Evolutionary conservation across 805 yeast species (phyloP).

Genomic region (Candida incommunis): DNA sequence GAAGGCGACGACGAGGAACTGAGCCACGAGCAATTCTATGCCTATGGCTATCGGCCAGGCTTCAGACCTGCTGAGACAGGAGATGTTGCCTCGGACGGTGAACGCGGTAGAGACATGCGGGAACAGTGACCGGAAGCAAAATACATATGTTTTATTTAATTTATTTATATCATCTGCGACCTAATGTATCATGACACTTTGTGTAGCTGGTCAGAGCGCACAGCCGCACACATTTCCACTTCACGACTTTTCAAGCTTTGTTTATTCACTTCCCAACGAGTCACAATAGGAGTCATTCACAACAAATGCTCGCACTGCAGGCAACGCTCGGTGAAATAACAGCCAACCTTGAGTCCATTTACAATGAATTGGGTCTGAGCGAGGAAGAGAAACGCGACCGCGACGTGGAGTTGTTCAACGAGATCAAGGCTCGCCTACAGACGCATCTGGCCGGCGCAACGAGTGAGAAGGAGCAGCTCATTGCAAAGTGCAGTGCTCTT

Average conservation of each 20-base stretch:
- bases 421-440: constrained; percentile 8
- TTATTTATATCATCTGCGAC: no score
- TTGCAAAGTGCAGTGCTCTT: constrained; percentile 10
- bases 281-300: neutral
- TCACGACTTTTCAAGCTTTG: neutral
- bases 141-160: no score
- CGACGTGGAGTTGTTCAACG: neutral
- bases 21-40: no score
- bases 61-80: no score
- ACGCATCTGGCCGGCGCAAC: constrained; percentile 15
- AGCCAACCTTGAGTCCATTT: neutral
- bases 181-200: no score
- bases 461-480: constrained; percentile 15
- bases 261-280: neutral
- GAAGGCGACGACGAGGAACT: no score
- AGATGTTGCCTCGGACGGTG: no score
- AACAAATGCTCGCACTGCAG: neutral
- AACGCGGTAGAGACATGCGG: no score
- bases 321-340: neutral
- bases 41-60: no score
- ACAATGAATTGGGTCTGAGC: constrained; percentile 13
- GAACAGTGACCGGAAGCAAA: no score
- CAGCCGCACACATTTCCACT: neutral
- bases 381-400: constrained; percentile 7
- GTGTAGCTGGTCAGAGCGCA: no score